Evolutionary conservation across 1,284 basidiomycete species (phyloP).

Genomic region (Meira nashicola): DNA sequence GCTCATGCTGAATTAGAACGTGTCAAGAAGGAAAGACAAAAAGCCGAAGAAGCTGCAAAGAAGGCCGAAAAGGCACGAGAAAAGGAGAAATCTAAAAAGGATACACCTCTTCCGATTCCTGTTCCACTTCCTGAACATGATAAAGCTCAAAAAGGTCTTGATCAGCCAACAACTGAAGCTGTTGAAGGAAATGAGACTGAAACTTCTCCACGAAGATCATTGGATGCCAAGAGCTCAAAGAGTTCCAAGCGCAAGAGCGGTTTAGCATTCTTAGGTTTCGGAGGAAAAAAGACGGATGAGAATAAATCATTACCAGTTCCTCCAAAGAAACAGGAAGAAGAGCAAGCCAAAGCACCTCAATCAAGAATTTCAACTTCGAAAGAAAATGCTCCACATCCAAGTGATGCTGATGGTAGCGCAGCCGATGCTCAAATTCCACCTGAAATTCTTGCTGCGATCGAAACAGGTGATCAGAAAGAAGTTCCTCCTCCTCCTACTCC

Average conservation of each 20-base stretch:
- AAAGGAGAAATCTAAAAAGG: background rate
- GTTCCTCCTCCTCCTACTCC: background rate
- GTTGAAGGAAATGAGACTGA: background rate
- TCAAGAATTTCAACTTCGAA: background rate
- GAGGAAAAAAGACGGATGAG: background rate
- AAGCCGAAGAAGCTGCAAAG: background rate
- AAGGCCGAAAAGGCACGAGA: background rate
- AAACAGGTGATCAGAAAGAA: background rate
- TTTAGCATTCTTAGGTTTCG: background rate
- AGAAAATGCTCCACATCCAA: background rate
- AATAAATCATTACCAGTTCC: background rate
- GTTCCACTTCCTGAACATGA: slow-evolving; percentile 1
- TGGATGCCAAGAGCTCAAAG: background rate
- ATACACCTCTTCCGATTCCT: slow-evolving; percentile 3
- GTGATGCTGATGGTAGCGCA: background rate
- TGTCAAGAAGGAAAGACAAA: background rate
- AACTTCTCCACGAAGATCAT: background rate
- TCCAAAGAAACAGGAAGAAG: no score
- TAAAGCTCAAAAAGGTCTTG: background rate
- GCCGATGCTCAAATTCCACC: background rate
- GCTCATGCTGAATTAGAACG: no score
- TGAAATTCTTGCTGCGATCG: background rate
- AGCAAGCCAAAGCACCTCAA: background rate
- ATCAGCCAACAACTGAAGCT: background rate
- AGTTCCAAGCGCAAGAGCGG: background rate